Evolutionary conservation across 2,329 filamentous ascomycete genomes (phyloP), one percentile per base, ranked within the genome.

Genomic region (Clonostachys rosea): DNA sequence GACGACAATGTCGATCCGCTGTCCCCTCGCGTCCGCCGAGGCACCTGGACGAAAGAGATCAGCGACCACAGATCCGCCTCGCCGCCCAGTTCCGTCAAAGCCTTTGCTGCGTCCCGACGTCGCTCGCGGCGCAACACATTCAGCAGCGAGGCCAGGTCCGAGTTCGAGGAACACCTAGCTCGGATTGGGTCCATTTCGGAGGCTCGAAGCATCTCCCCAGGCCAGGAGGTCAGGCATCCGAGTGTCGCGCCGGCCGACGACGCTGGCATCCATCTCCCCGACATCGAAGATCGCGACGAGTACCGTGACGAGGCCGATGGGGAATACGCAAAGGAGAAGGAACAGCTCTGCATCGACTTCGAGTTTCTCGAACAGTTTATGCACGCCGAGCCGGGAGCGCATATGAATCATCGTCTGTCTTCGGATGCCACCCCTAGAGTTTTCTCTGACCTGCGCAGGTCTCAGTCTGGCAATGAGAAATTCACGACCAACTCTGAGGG

Each of bases 41-140:
- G 77, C 47, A 79, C 79, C 44, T 10, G 24, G 24, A 70, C 85
- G 46, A 76, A 76, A 34, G 80, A 79, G 2, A 65, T 74, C 42
- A 64, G 70, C 24, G 77, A 80, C 18, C 81, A 79, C 43, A 79
- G 89, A 47, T 90, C 89, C 1, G 73, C 81, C 3, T 97, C 94
- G 6, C 92, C 92, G 10, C 94, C 94, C 8, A 99, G 96, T 65
- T 99, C 94, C 0, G 91, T 99, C 45, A 95, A 97, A 65, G 94
- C 94, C 5, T 99, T 99, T 66, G 94, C 94, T n/a, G 89, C 94
- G 59, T 89, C 89, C 47, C 86, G 90, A 44, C 88, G 90, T 49
- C 86, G 91, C 49, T 89, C 92, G 61, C 87, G 91, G 40, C 89
- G 84, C 50, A 63, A 76, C 60, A 84, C 76, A 18, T 70, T 76